Conservation (phyloP, 1,284 basidiomycete genomes). For the Peniophora sp. region DNA sequence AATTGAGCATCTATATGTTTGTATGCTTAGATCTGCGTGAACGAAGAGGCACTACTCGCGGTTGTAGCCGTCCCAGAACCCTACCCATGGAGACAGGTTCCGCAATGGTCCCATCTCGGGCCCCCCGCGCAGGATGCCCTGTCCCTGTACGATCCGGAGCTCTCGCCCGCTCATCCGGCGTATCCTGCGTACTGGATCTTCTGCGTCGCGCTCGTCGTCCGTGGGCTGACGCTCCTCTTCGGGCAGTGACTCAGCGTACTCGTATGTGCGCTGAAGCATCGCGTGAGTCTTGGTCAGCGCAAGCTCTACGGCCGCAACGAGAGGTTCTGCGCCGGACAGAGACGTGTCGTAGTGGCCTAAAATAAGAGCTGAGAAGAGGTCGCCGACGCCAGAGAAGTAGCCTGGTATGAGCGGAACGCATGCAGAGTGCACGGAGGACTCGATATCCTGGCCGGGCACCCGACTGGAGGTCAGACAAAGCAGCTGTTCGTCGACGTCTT, state of each 20-base stretch:
- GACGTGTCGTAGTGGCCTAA: constrained; percentile 67
- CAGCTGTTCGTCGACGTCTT: constrained; percentile 33
- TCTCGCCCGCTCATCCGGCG: constrained; percentile 78
- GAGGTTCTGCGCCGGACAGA: constrained; percentile 18
- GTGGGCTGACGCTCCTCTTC: constrained; percentile 47
- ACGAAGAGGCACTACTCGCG: background rate
- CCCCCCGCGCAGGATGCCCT: constrained; percentile 40
- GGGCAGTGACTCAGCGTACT: constrained; percentile 46
- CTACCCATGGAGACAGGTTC: constrained; percentile 28
- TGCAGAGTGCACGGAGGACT: constrained; percentile 54
- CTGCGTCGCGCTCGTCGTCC: constrained; percentile 68
- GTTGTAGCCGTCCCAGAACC: constrained; percentile 26
- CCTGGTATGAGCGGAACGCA: constrained; percentile 79
- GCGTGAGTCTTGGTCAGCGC: constrained; percentile 83
- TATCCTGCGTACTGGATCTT: constrained; percentile 57
- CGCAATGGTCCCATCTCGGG: constrained; percentile 16
- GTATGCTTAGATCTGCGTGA: background rate
- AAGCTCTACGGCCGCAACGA: constrained; percentile 55
- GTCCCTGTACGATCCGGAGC: constrained; percentile 72
- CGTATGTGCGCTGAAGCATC: constrained; percentile 70
- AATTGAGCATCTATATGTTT: background rate
- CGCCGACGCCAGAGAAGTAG: constrained; percentile 95
- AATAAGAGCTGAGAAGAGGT: constrained; percentile 92
- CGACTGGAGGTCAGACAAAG: constrained; percentile 71
- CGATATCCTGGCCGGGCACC: constrained; percentile 9